Evolutionary conservation across 331 rosid species (phyloP), one percentile per base, ranked within the genome.

Genomic region (Cydonia oblonga): DNA sequence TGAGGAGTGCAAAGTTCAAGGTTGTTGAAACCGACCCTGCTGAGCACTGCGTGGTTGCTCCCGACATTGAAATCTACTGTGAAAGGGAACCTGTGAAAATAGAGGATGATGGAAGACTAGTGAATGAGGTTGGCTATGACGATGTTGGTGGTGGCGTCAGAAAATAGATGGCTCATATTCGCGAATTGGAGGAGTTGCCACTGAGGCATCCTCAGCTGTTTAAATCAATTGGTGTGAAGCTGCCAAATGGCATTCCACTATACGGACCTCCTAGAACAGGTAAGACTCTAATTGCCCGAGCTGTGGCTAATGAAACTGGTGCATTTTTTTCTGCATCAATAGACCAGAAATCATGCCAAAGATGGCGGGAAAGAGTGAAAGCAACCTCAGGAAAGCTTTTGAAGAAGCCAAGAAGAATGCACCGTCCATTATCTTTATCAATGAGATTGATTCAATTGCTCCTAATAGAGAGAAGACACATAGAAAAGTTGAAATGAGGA

Each of bases 21-120:
- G 49, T 52, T 52, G 57, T 16, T 75, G 98, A 92, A 81, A 90
- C 93, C 4, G 98, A 92, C 24, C 98, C 92, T 16, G 62, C 90
- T n/a, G 98, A 88, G 85, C 88, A 92, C 74, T 92, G 93, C 82
- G 96, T 90, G 77, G 98, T 92, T 64, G 98, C 97, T 67, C 96
- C 96, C 0, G 96, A 92, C 85, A 92, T 96, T 7, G 96, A 92
- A 89, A 92, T 90, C 69, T 40, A 88, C 85, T 90, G 96, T 71
- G 96, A 90, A 53, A 96, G 96, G 51, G 96, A 92, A 82, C 91
- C 98, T 22, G 81, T 92, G 70, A 90, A 84, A 69, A 83, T 91
- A 78, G 98, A 90, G 78, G 93, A 92, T 61, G 96, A 86, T 87
- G 79, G 90, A 69, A 80, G 91, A 7, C 1, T 7, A 6, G 76